Evolutionary conservation across 1,139 yeast species (phyloP), one percentile per base, ranked within the genome.

Genomic region (Wickerhamomyces sp.): DNA sequence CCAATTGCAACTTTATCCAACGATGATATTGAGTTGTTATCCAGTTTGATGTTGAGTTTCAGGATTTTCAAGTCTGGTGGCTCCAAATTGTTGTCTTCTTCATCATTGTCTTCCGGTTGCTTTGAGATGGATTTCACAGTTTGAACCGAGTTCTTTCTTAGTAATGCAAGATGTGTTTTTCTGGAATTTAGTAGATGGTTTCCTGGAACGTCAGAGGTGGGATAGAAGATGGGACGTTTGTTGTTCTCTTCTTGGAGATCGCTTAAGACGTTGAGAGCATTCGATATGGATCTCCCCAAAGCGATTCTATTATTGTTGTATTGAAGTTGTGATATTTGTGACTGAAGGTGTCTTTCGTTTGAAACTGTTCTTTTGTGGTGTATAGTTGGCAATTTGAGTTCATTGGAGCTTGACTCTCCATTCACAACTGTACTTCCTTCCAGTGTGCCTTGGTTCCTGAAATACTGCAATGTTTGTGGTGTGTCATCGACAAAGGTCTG

Each of bases 1-100:
- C 89, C 77, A 20, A 85, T 68, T 1, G 91, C 74, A 21, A 72
- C 55, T 46, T 78, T 77, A 52, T 83, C 91, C 44, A 85, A 62
- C 28, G 66, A 66, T 1, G 71, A 61, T 11, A 75, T 63, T 17
- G 77, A 57, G 44, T 73, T 68, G 16, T 61, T 57, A 23, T 72
- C 74, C 44, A 81, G 57, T 44, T 78, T 77, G 33, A 86, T 54
- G 47, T 79, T 80, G 32, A 86, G 60, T 41, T 75, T 76, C 51
- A 86, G 65, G 5, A 86, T 70, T 36, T 74, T 73, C 54, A 82
- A 73, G 26, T 70, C 70, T 4, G 70, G 66, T 17, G 54, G 37
- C 8, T 52, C 58, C 5, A 47, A 50, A 5, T 43, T 42, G 5
- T 35, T 42, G 4, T 36, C 56, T 20, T 49, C 55, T 8, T 52